Evolutionary conservation across 2,329 filamentous ascomycete species (phyloP), one percentile per base, ranked within the genome.

Genomic region (Microcyclospora tardicrescens): DNA sequence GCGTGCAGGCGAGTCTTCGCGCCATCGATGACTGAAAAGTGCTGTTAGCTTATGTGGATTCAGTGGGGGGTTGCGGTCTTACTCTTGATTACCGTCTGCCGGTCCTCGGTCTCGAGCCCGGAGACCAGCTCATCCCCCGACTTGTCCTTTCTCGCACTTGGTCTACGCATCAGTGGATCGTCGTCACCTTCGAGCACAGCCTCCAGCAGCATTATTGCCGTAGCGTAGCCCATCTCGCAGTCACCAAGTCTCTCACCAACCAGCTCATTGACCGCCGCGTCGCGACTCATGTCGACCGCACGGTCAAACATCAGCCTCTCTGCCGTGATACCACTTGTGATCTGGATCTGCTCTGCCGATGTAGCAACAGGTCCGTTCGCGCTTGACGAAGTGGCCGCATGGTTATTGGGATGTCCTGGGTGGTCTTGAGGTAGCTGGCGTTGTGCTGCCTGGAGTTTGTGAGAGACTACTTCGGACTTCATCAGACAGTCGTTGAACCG

Each of bases 271-370:
- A 96, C 91, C 6, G 91, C 91, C 6, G 91, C 89, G 3, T 84
- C 78, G 37, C 86, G 78, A 58, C 86, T 95, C 91, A 98, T 96
- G 59, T 98, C 91, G 15, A 96, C 67, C 0, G 91, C 91, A 34
- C 91, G 83, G 51, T 98, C 91, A 57, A 95, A 98, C 86, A 98
- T 95, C 34, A 98, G 69, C 62, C 87, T 94, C 65, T 96, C 91
- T 0, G 91, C 91, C 15, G 86, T 95, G 40, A 95, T 79, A 1
- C 89, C 91, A 2, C 84, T 77, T 11, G 84, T 93, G 16, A 98
- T 71, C 35, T 82, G 75, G 16, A 95, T 85, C 37, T 84, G 81
- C 43, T 91, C 84, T 2, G 76, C 72, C 12, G 80, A 79, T 3
- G 76, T 73, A n/a, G 71, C 73, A 40, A 77, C 66, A 2, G 68